Evolutionary conservation across 1,284 basidiomycete species (phyloP), one percentile per base, ranked within the genome.

Genomic region (Cryptococcus sp.): DNA sequence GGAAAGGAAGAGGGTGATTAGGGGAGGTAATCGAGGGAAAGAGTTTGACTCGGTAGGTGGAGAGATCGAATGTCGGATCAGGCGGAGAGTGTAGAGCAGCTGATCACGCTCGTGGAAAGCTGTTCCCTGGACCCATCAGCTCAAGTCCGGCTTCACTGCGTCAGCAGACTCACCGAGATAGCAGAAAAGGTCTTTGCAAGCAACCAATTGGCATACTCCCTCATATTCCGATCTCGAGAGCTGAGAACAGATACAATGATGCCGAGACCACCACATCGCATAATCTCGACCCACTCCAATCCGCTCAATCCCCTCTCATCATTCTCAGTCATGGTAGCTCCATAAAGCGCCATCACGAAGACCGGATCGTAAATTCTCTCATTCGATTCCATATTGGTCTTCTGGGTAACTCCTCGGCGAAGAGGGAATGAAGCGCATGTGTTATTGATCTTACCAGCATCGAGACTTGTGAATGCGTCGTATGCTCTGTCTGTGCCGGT

Each of bases 91-190:
- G 64, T 92, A 83, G 1, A 85, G 50, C 0, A 91, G 80, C 59
- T 94, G 87, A 1, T 83, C 79, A 56, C 83, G 81, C 72, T 97
- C 93, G 64, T 88, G 85, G 76, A 98, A 82, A 45, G 85, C 54
- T 9, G 64, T 66, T 19, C 46, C 50, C 54, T 59, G 48, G 5
- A 2, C 21, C 21, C 43, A 9, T 53, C 53, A 24, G 67, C 52
- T 21, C 25, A 43, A 51, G 36, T 11, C 4, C 3, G 44, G 36
- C 9, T n/a, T 24, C 18, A 58, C 36, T 36, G 23, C 18, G 22
- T 41, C 46, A 53, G 37, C n/a, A 13, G 16, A 65, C 67, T 46
- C 19, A 74, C 72, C 50, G 62, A 53, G n/a, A 75, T 62, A 25
- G 59, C 48, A 3, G 60, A 59, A 44, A 73, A 68, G 9, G 70